Evolutionary conservation across 768 basidiomycete species (phyloP).

Genomic region (Pulveroboletus sp.): DNA sequence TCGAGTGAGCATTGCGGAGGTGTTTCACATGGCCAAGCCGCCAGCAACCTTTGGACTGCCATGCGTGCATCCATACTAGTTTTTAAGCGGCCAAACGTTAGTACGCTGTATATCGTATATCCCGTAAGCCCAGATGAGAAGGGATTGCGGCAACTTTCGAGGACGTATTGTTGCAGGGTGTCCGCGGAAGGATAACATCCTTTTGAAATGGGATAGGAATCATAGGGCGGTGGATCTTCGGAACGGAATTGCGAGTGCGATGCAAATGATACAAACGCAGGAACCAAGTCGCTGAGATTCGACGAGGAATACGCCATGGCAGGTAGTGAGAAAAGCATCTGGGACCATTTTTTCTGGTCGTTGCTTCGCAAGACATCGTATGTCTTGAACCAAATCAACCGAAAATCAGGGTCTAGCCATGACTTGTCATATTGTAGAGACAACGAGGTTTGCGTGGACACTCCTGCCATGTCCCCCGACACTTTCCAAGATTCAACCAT

Average conservation of each 20-base stretch:
- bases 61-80: neutral
- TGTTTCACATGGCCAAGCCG: conserved; percentile 15
- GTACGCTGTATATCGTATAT: neutral
- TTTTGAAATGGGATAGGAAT: neutral
- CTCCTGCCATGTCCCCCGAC: neutral
- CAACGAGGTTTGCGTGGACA: neutral
- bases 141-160: too few relatives aligned
- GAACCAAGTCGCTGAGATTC: conserved; percentile 10
- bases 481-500: conserved; percentile 11
- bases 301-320: conserved; percentile 27
- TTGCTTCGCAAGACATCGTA: conserved; percentile 24
- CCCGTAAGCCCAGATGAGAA: neutral
- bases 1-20: neutral
- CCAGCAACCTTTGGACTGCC: conserved; percentile 3
- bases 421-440: conserved; percentile 18
- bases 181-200: conserved; percentile 3
- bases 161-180: neutral
- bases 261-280: conserved; percentile 30
- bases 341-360: conserved; percentile 7
- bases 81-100: conserved; percentile 1
- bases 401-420: conserved; percentile 23
- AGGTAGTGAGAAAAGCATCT: conserved; percentile 28
- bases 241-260: conserved; percentile 9
- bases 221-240: conserved; percentile 13
- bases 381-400: conserved; percentile 21